These are phyloP conservation scores for Globomyces pollinis-pini DNA, from an alignment of 192 early-diverging fungal species.

Conservation along the genomic window DNA sequence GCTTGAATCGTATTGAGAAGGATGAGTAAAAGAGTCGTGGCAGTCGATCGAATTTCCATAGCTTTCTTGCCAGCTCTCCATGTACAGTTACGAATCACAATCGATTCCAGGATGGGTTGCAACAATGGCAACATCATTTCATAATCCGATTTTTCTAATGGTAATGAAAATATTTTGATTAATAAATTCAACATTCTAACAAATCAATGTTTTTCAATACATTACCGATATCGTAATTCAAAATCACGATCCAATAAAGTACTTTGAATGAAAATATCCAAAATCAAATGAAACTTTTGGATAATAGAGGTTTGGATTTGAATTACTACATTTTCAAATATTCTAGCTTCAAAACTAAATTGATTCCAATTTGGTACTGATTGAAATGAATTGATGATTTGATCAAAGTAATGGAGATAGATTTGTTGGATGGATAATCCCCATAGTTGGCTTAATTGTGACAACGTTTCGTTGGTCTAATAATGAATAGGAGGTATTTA, in stretches of 20 bases:
- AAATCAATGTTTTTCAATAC: no score
- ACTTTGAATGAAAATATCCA: constrained; percentile 23
- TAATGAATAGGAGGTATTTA: background rate
- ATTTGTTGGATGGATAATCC: no score
- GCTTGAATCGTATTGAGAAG: background rate
- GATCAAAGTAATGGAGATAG: no score
- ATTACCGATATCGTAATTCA: constrained; percentile 36
- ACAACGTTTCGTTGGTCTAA: no score
- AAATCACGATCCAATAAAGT: constrained; percentile 25
- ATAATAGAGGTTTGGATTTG: constrained; percentile 24
- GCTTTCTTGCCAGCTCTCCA: constrained; percentile 42
- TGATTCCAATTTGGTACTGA: constrained; percentile 29
- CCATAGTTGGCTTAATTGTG: no score
- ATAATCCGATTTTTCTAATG: no score
- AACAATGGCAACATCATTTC: background rate
- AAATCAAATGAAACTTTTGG: constrained; percentile 21
- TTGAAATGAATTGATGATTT: background rate
- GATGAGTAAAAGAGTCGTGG: constrained; percentile 16
- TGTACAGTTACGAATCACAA: constrained; percentile 15
- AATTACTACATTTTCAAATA: constrained; percentile 23
- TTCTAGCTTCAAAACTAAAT: constrained; percentile 31
- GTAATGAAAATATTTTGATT: no score
- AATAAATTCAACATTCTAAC: no score
- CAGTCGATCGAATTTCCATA: constrained; percentile 15
- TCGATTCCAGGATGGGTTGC: background rate